These are phyloP conservation scores for Capsella rubella DNA, from an alignment of 441 rosid genomes.

Conservation along the genomic window DNA sequence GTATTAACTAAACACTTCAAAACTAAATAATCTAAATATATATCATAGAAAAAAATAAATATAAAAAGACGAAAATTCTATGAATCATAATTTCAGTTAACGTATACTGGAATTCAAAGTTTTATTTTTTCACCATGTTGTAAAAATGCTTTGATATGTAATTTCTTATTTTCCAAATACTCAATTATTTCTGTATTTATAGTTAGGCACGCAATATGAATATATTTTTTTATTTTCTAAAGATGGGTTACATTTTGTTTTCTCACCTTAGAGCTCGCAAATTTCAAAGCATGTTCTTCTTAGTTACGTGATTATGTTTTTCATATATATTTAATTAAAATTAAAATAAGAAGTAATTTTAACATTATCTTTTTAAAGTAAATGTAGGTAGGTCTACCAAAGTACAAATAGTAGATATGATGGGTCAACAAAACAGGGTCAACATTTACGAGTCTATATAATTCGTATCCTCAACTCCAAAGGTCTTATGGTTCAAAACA, in stretches of 20 bases:
- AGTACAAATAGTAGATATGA: conserved; percentile 39
- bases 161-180: neutral
- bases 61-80: neutral
- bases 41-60: no score
- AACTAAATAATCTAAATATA: neutral
- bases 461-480: neutral
- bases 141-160: neutral
- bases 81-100: neutral
- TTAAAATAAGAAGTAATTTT: neutral
- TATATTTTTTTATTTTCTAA: neutral
- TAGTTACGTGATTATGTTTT: neutral
- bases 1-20: neutral
- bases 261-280: neutral
- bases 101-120: neutral
- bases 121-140: no score
- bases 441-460: conserved; percentile 27
- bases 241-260: neutral
- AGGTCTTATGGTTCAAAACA: neutral
- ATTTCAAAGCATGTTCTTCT: neutral
- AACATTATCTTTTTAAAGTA: neutral
- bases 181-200: no score
- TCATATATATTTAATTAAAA: neutral
- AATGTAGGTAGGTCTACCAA: conserved; percentile 32
- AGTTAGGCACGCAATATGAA: neutral
- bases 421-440: conserved; percentile 26